These are phyloP conservation scores for Petunia hybrid DNA, from an alignment of 305 asterid genomes.

Conservation along the genomic window DNA sequence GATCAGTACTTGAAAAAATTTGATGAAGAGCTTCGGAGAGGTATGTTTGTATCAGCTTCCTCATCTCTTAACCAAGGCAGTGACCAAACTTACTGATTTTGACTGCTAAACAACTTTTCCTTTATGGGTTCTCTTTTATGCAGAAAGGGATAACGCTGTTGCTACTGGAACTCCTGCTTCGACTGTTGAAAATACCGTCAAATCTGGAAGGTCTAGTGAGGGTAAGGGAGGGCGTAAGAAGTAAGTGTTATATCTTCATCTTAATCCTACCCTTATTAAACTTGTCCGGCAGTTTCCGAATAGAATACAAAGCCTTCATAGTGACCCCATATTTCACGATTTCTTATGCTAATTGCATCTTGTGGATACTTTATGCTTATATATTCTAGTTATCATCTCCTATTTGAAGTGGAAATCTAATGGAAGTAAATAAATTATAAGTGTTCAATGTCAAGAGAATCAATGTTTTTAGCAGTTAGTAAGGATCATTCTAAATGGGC, in stretches of 20 bases:
- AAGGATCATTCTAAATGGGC: background rate
- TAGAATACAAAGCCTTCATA: background rate
- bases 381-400: background rate
- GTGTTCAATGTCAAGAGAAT: background rate
- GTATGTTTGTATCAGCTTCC: conserved; percentile 45
- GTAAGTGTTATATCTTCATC: conserved; percentile 47
- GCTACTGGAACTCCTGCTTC: conserved; percentile 63
- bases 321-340: background rate
- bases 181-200: conserved; percentile 59
- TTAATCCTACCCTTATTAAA: background rate
- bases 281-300: background rate
- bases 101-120: background rate
- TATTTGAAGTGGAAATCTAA: background rate
- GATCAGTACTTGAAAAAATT: conserved; percentile 88
- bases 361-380: background rate
- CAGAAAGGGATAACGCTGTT: conserved; percentile 71
- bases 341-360: background rate
- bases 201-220: conserved; percentile 82
- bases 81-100: background rate
- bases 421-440: background rate
- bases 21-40: conserved; percentile 85
- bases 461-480: background rate
- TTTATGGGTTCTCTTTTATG: conserved; percentile 24
- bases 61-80: background rate
- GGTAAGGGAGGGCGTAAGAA: conserved; percentile 94